Conservation (phyloP, 2,329 filamentous ascomycete species). For the Ophiostoma himal-ulmi region DNA sequence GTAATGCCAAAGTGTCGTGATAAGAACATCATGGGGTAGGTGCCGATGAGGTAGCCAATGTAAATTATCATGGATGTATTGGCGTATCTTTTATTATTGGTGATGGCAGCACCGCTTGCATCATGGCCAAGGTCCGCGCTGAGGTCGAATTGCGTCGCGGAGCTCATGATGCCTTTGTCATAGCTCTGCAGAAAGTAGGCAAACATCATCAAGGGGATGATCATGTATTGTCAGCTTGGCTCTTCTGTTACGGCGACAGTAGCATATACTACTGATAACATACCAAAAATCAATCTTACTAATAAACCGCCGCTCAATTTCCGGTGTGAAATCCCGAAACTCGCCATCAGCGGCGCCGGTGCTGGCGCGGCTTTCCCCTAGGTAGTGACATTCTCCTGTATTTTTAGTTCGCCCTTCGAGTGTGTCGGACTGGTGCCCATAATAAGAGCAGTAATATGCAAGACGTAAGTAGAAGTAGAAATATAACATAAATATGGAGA, state of each 20-base stretch:
- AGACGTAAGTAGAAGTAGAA: not conserved
- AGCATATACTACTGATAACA: not conserved
- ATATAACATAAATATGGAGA: too few relatives aligned
- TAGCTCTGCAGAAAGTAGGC: constrained; percentile 18
- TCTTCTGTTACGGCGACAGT: not conserved
- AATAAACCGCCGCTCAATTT: not conserved
- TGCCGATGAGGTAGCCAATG: constrained; percentile 16
- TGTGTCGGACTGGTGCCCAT: not conserved
- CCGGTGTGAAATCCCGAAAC: not conserved
- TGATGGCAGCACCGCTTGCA: not conserved
- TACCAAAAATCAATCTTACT: not conserved
- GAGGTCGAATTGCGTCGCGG: constrained; percentile 16
- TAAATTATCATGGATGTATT: constrained; percentile 17
- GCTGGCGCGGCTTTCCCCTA: not conserved
- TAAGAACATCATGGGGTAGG: constrained; percentile 17
- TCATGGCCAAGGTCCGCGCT: constrained; percentile 12
- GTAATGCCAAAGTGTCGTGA: constrained; percentile 13
- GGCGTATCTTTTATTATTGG: not conserved
- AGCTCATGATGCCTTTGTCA: constrained; percentile 19
- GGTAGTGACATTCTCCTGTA: not conserved
- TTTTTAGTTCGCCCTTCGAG: not conserved
- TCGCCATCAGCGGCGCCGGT: not conserved
- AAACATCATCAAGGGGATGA: constrained; percentile 17
- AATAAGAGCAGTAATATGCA: not conserved
- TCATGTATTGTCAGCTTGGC: not conserved